Evolutionary conservation across 192 early-diverging fungal genomes (phyloP).

Genomic region (Dissophora ornata): DNA sequence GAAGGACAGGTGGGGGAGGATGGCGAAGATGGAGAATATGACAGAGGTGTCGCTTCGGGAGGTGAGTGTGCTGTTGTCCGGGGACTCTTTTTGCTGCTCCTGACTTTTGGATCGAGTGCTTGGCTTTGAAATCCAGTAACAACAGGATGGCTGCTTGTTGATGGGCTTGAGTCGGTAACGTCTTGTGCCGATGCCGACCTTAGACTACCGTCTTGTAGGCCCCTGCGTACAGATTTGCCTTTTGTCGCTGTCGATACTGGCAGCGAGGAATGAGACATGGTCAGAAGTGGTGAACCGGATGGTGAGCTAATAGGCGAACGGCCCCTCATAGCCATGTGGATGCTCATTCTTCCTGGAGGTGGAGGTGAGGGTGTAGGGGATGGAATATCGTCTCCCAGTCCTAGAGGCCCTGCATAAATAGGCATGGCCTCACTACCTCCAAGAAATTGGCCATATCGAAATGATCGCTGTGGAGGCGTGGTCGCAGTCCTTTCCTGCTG

Average conservation of each 20-base stretch:
- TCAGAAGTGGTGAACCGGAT: constrained; percentile 17
- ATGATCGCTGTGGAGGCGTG: constrained; percentile 20
- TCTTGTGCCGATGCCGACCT: neutral
- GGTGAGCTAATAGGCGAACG: constrained; percentile 40
- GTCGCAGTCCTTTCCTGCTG: constrained; percentile 15
- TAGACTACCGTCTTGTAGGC: neutral
- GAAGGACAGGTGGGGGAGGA: constrained; percentile 16
- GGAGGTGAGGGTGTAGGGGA: constrained; percentile 49
- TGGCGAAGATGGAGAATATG: constrained; percentile 16
- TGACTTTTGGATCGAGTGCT: constrained; percentile 18
- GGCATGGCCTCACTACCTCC: constrained; percentile 33
- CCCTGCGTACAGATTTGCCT: constrained; percentile 11
- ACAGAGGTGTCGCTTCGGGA: constrained; percentile 24
- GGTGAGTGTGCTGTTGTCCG: constrained; percentile 5
- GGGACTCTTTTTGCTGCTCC: constrained; percentile 31
- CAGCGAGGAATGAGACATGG: constrained; percentile 9
- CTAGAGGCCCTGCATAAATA: constrained; percentile 42
- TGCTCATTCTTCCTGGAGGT: constrained; percentile 32
- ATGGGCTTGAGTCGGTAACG: neutral
- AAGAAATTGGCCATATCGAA: constrained; percentile 43
- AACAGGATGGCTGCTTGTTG: constrained; percentile 16
- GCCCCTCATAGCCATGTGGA: constrained; percentile 51
- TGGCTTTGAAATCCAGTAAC: constrained; percentile 36
- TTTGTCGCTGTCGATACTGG: constrained; percentile 5
- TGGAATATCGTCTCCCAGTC: constrained; percentile 47